Percentiles rank a stretch among this genome's conserved stretches.
These are phyloP conservation scores for Arthrobotrys megalospora DNA, from an alignment of 2,329 filamentous ascomycete species.

Conservation along the genomic window DNA sequence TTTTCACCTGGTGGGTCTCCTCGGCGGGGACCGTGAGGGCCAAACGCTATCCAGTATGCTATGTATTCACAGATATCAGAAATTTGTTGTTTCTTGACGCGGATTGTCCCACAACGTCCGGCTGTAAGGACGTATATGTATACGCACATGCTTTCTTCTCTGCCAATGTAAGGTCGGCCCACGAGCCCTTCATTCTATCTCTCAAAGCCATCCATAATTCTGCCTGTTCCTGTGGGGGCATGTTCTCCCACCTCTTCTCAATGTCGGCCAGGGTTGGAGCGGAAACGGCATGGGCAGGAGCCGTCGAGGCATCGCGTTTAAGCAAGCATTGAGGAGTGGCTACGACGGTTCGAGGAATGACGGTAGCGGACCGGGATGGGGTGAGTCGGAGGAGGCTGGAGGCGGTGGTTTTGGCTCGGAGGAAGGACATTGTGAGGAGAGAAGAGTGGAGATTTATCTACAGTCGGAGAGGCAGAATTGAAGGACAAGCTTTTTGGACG, in stretches of 20 bases:
- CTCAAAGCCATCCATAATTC: slow-evolving; percentile 98
- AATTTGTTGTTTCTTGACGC: slow-evolving; percentile 2
- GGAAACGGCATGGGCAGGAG: slow-evolving; percentile 84
- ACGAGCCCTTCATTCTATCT: slow-evolving; percentile 98
- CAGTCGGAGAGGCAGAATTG: slow-evolving; percentile 20
- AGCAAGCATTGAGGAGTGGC: slow-evolving; percentile 69
- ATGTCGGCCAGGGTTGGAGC: slow-evolving; percentile 98
- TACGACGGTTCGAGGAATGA: slow-evolving; percentile 32
- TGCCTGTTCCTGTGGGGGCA: slow-evolving; percentile 98
- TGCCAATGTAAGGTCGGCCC: slow-evolving; percentile 92
- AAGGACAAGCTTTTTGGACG: background rate
- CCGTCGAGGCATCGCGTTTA: slow-evolving; percentile 66
- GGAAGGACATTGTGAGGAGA: slow-evolving; percentile 55
- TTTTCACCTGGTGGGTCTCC: slow-evolving; percentile 85
- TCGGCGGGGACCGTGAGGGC: slow-evolving; percentile 92
- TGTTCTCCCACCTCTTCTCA: slow-evolving; percentile 98
- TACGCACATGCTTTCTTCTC: slow-evolving; percentile 99
- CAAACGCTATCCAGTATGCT: slow-evolving; percentile 99
- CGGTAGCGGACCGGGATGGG: slow-evolving; percentile 33
- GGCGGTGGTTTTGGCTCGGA: slow-evolving; percentile 57
- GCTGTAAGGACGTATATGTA: slow-evolving; percentile 6
- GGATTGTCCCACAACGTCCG: no score
- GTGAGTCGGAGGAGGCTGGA: slow-evolving; percentile 58
- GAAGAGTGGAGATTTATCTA: slow-evolving; percentile 54
- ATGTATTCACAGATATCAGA: slow-evolving; percentile 62